phyloP scores from a whole-genome alignment of 768 basidiomycete genomes.

The Collybiopsis confluens region DNA sequence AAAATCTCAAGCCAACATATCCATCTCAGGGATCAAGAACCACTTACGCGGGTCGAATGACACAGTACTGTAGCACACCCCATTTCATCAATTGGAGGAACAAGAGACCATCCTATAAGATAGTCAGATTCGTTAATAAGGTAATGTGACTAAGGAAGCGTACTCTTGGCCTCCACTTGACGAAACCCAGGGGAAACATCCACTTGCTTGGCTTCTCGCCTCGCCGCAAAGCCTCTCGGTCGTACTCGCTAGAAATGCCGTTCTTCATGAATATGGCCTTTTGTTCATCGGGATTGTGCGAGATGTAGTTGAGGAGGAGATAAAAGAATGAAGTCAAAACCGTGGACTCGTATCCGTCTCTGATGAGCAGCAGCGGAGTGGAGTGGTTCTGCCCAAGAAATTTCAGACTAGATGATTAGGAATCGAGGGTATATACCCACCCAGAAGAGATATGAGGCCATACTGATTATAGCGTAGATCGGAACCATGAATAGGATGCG shows the following conservation, averaged over 20 bases:
- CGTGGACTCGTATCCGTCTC: conserved; percentile 74
- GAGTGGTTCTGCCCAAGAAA: conserved; percentile 48
- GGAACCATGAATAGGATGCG: conserved; percentile 78
- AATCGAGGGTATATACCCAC: conserved; percentile 26
- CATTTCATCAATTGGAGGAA: conserved; percentile 76
- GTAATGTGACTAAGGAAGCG: conserved; percentile 9
- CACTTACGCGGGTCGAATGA: conserved; percentile 55
- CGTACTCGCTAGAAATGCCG: conserved; percentile 56
- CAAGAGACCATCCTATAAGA: conserved; percentile 53
- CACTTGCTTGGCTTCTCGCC: conserved; percentile 50
- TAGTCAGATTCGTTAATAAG: conserved; percentile 8
- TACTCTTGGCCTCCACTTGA: conserved; percentile 61
- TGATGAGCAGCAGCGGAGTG: conserved; percentile 62
- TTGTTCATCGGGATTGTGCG: conserved; percentile 58
- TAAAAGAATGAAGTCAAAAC: conserved; percentile 79
- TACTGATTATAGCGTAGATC: conserved; percentile 64
- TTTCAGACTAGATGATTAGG: neutral
- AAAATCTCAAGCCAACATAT: conserved; percentile 3
- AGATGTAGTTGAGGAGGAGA: conserved; percentile 67
- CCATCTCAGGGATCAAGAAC: too few species aligned
- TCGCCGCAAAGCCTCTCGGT: conserved; percentile 35
- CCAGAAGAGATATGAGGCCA: conserved; percentile 71
- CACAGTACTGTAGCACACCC: conserved; percentile 71
- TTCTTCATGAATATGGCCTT: conserved; percentile 52
- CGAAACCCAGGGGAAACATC: conserved; percentile 65